These are phyloP conservation scores for Heliamphora exappendiculata DNA, from an alignment of 148 eudicot species.

Conservation along the genomic window DNA sequence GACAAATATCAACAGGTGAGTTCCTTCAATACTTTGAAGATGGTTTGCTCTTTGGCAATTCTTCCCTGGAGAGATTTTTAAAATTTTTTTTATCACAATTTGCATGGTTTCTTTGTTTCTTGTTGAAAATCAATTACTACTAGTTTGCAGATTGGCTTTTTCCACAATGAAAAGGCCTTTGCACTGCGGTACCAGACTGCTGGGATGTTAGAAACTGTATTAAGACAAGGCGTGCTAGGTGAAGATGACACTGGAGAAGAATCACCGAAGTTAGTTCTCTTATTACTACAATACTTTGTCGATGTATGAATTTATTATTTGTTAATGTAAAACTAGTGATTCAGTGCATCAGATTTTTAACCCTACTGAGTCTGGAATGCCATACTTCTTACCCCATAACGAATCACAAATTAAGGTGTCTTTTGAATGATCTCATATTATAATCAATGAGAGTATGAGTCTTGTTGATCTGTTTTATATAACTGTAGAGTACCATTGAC, in stretches of 20 bases:
- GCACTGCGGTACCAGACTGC: slow-evolving; percentile 91
- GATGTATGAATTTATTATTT: neutral
- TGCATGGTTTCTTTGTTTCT: slow-evolving; percentile 5
- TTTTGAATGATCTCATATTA: neutral
- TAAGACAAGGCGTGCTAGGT: slow-evolving; percentile 89
- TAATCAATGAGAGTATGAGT: neutral
- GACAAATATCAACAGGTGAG: slow-evolving; percentile 97
- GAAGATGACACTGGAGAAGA: slow-evolving; percentile 97
- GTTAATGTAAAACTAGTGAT: neutral
- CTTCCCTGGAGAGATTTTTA: neutral
- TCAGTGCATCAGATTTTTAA: neutral
- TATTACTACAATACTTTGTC: neutral
- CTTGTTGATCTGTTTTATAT: neutral
- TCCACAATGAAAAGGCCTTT: slow-evolving; percentile 77
- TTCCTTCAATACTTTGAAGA: slow-evolving; percentile 8
- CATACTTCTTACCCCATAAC: neutral
- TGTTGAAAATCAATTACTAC: slow-evolving; percentile 34
- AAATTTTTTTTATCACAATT: neutral
- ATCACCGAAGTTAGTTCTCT: slow-evolving; percentile 59
- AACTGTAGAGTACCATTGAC: neutral
- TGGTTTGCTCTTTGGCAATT: neutral
- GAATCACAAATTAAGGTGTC: neutral
- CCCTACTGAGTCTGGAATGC: neutral
- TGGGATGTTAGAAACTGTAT: slow-evolving; percentile 82
- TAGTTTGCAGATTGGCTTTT: slow-evolving; percentile 90